Evolutionary conservation across 1,139 yeast species (phyloP).

Genomic region (Yamadazyma friedrichii): DNA sequence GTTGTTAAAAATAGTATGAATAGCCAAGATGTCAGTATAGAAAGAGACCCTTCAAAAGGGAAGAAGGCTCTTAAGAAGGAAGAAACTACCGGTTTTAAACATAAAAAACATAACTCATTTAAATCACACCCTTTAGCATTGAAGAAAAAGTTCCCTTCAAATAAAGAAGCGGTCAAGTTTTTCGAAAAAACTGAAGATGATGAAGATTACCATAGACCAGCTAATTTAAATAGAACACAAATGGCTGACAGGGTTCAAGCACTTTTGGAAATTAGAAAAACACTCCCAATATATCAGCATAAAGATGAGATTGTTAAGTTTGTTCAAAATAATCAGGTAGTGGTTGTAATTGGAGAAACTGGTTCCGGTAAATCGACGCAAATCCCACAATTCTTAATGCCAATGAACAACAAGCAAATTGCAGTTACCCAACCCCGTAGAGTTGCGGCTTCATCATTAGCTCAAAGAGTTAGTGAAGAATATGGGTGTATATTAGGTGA

Average conservation of each 20-base stretch:
- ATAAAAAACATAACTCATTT: no score
- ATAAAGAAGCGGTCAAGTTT: constrained; percentile 14
- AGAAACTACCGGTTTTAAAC: no score
- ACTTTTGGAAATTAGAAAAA: constrained; percentile 51
- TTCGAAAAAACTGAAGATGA: constrained; percentile 22
- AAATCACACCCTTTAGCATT: no score
- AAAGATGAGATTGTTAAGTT: constrained; percentile 60
- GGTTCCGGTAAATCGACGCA: constrained; percentile 99
- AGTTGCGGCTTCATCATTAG: constrained; percentile 95
- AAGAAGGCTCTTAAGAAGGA: no score
- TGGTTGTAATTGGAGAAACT: constrained; percentile 90
- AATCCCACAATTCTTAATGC: constrained; percentile 84
- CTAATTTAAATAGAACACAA: constrained; percentile 13
- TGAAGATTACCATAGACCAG: constrained; percentile 18
- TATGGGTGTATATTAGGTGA: constrained; percentile 73
- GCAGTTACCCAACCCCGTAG: constrained; percentile 98
- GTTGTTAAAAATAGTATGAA: no score
- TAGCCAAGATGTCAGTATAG: no score
- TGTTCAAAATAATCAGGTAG: constrained; percentile 58
- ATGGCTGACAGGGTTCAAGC: constrained; percentile 43
- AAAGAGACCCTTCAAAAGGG: no score
- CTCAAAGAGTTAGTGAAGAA: constrained; percentile 90
- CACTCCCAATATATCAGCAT: constrained; percentile 76
- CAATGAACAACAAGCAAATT: constrained; percentile 50
- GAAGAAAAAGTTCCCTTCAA: no score